Conservation (phyloP, 2,329 filamentous ascomycete species). For the Colletotrichum tofieldiae region DNA sequence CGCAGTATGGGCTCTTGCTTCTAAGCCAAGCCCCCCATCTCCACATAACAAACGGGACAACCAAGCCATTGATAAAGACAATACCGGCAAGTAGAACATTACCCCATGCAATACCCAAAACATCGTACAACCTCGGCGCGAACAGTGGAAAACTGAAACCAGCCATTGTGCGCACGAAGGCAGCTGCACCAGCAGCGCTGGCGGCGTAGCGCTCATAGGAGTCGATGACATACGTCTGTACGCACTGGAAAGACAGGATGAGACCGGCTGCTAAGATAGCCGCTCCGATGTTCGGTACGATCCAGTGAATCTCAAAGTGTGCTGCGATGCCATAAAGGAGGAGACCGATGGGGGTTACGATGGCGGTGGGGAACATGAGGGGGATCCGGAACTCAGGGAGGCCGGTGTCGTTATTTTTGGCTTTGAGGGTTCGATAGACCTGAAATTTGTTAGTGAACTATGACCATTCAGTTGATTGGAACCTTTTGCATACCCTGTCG, state of each 20-base stretch:
- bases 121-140: slow-evolving; percentile 60
- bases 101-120: slow-evolving; percentile 62
- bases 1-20: slow-evolving; percentile 43
- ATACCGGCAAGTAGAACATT: slow-evolving; percentile 54
- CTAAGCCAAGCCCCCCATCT: slow-evolving; percentile 45
- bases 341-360: slow-evolving; percentile 63
- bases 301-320: slow-evolving; percentile 62
- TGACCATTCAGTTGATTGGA: too few relatives aligned
- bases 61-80: slow-evolving; percentile 41
- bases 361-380: slow-evolving; percentile 53
- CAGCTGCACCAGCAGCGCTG: slow-evolving; percentile 52
- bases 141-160: slow-evolving; percentile 74
- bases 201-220: slow-evolving; percentile 44
- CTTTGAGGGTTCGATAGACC: slow-evolving; percentile 50
- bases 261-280: slow-evolving; percentile 63
- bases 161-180: slow-evolving; percentile 68
- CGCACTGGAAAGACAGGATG: slow-evolving; percentile 71
- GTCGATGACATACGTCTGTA: slow-evolving; percentile 68
- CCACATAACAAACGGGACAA: slow-evolving; percentile 45
- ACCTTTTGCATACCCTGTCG: slow-evolving; percentile 48
- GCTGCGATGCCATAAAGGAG: slow-evolving; percentile 66
- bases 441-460: slow-evolving; percentile 24
- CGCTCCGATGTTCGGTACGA: slow-evolving; percentile 72
- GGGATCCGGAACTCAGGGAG: slow-evolving; percentile 55
- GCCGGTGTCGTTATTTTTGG: slow-evolving; percentile 47